Percentiles rank a stretch among this genome's conserved stretches.
phyloP scores from a whole-genome alignment of 495 filamentous ascomycete genomes.

The Penicillium turbatum region DNA sequence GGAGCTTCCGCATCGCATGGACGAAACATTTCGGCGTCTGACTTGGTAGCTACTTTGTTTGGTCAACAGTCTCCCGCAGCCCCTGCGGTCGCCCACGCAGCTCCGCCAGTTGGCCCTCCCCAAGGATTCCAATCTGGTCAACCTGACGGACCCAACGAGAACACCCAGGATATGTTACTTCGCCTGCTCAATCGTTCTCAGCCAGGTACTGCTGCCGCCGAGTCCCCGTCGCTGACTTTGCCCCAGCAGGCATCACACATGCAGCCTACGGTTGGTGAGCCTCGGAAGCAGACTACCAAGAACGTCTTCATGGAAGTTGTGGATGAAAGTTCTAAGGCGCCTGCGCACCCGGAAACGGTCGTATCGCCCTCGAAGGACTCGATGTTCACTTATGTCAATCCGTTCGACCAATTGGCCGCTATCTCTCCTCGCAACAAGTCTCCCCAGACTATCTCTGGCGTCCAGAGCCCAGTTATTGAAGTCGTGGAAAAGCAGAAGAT shows the following conservation, averaged over 20 bases:
- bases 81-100: slow-evolving; percentile 27
- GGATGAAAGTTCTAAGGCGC: slow-evolving; percentile 16
- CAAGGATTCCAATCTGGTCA: slow-evolving; percentile 15
- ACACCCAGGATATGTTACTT: slow-evolving; percentile 63
- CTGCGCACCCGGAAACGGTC: slow-evolving; percentile 32
- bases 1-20: slow-evolving; percentile 42
- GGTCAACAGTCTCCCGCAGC: slow-evolving; percentile 31
- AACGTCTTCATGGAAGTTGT: slow-evolving; percentile 13
- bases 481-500: slow-evolving; percentile 23
- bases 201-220: slow-evolving; percentile 27
- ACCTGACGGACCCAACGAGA: slow-evolving; percentile 39
- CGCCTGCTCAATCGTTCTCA: slow-evolving; percentile 59
- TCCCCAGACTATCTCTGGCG: slow-evolving; percentile 38
- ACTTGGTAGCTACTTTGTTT: slow-evolving; percentile 60
- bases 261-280: not conserved
- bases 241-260: slow-evolving; percentile 4
- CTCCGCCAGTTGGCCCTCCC: slow-evolving; percentile 11
- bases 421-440: slow-evolving; percentile 59
- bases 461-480: slow-evolving; percentile 35
- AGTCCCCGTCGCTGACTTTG: slow-evolving; percentile 14
- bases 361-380: slow-evolving; percentile 38
- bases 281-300: slow-evolving; percentile 16
- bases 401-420: slow-evolving; percentile 71
- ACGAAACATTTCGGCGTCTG: slow-evolving; percentile 56
- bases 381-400: slow-evolving; percentile 74